A percentile compares a stretch with the other conserved stretches of the same genome.
phyloP scores from a whole-genome alignment of 2,329 filamentous ascomycete species.

The Fusarium sp. region DNA sequence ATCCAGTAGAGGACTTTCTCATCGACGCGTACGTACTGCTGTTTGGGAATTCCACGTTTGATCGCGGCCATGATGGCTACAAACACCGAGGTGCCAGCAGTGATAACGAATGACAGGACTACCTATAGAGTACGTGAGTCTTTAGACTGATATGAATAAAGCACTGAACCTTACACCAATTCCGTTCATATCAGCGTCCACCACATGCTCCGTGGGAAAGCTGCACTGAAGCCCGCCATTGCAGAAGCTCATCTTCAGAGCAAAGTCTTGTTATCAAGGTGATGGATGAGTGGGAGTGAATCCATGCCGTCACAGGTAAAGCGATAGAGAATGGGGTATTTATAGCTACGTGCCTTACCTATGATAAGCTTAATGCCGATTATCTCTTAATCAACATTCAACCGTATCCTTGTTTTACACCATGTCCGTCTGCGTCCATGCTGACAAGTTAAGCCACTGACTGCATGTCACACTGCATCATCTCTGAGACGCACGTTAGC shows the following conservation, averaged over 20 bases:
- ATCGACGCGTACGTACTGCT: constrained; percentile 20
- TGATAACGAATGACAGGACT: constrained; percentile 15
- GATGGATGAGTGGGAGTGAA: neutral
- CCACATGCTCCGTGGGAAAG: neutral
- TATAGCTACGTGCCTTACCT: neutral
- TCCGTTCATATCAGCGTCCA: constrained; percentile 32
- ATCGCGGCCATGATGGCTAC: constrained; percentile 7
- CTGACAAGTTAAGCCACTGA: neutral
- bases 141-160: neutral
- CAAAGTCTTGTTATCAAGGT: neutral
- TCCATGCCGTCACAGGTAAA: neutral
- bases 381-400: neutral
- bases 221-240: neutral
- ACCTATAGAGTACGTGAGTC: constrained; percentile 9
- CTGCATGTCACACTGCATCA: neutral
- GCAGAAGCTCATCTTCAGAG: constrained; percentile 6
- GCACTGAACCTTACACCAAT: constrained; percentile 10
- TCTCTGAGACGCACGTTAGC: neutral
- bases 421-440: neutral
- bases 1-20: constrained; percentile 17
- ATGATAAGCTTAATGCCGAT: constrained; percentile 3
- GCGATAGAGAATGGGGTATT: neutral
- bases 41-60: constrained; percentile 21
- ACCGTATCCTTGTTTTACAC: constrained; percentile 17
- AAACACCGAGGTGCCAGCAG: constrained; percentile 15